Base-by-base conservation (phyloP, 352 stramenopile species). In the Phytophthora macrochlamydospora region DNA sequence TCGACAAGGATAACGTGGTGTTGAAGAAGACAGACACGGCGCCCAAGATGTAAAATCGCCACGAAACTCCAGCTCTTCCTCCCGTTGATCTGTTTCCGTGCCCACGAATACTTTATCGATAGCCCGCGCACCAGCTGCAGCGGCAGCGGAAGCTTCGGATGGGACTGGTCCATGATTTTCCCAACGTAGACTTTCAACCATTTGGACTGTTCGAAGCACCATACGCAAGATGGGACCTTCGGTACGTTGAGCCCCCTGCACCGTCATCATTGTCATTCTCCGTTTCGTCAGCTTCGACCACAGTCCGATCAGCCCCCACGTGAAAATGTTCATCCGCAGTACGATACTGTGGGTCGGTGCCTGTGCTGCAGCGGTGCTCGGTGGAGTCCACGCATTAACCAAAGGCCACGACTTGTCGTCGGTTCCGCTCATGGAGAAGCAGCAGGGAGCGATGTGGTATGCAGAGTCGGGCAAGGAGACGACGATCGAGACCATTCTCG, bases 401-500 rank as follows among this genome's bases (percentile, higher is more conserved):
- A 58, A 60, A 43, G 59, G 59, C 32, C 59, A 66, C 18, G 59
- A 66, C 18, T 35, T 66, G 13, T 66, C 59, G 18, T 66, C 59
- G 6, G 59, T 31, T 0, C 43, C n/a, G 0, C 51, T 66, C 30
- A 66, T 66, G 59, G 58, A 65, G 50, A 59, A 49, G 24, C 13
- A 54, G 5, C 33, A 59, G 32, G 45, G 44, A 6, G 59, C 59
- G 6, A 59, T 33, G 7, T 66, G 59, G 59, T 66, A 60, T 14
- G 31, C 42, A 5, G 33, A 50, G 3, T 33, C 30, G 28, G 65
- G 65, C 30, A 74, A 63, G 9, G 53, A 65, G 44, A 38, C 49
- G 5, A 37, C 62, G 2, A 69, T 78, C 38, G 70, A 78, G 37
- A 52, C 61, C 54, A 73, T 76, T 11, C 51, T 76, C 3, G 69